These are phyloP conservation scores for Melanogaster broomeanus DNA, from an alignment of 768 basidiomycete genomes.

Conservation along the genomic window DNA sequence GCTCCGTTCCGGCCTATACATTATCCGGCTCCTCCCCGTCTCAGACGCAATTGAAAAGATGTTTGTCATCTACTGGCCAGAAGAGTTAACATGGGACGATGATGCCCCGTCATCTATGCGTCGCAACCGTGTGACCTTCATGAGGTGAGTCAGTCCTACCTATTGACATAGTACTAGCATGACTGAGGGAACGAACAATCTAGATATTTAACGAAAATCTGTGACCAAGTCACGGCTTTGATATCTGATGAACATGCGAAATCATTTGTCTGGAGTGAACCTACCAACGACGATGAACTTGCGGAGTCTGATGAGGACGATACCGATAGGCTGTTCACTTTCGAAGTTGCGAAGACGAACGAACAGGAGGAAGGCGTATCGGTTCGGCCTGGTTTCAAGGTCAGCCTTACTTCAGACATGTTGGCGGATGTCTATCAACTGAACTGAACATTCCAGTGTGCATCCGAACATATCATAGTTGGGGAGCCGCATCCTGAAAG, in stretches of 20 bases:
- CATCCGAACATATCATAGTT: conserved; percentile 18
- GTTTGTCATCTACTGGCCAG: conserved; percentile 64
- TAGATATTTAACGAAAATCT: conserved; percentile 61
- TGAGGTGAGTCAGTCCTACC: conserved; percentile 43
- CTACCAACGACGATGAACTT: conserved; percentile 26
- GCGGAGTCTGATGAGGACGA: conserved; percentile 37
- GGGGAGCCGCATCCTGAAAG: conserved; percentile 20
- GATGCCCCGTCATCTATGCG: conserved; percentile 45
- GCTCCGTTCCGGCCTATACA: conserved; percentile 54
- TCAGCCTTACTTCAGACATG: conserved; percentile 13
- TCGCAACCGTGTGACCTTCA: conserved; percentile 59
- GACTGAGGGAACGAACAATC: not conserved
- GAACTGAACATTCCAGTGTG: conserved; percentile 4
- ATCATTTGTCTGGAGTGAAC: conserved; percentile 45
- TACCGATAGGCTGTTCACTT: conserved; percentile 54
- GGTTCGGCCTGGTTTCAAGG: conserved; percentile 47
- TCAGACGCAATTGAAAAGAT: conserved; percentile 20
- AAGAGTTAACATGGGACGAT: conserved; percentile 60
- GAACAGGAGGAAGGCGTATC: conserved; percentile 57
- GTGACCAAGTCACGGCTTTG: conserved; percentile 53
- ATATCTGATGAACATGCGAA: conserved; percentile 48
- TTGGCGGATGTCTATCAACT: not conserved
- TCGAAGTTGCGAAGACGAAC: conserved; percentile 55
- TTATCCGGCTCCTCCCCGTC: conserved; percentile 27
- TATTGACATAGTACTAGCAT: not conserved